These are phyloP conservation scores for Trichocladium uniseriatum DNA, from an alignment of 495 filamentous ascomycete species.

Conservation along the genomic window DNA sequence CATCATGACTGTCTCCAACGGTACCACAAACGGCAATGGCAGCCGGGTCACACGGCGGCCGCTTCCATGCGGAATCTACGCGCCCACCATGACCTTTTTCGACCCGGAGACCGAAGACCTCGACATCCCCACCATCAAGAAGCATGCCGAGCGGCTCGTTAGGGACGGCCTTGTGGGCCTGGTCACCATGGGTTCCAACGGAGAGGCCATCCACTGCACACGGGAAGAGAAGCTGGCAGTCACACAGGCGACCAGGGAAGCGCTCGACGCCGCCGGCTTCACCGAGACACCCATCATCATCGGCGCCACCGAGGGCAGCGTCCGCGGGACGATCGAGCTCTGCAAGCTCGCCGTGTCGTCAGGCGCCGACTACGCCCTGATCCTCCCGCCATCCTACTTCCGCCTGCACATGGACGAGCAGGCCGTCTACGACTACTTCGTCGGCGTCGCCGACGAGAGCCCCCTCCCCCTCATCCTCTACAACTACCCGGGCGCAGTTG, in stretches of 20 bases:
- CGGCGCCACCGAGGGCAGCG: conserved; percentile 68
- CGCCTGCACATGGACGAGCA: conserved; percentile 68
- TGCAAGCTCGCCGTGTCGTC: conserved; percentile 57
- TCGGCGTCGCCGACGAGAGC: conserved; percentile 60
- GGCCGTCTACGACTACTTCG: conserved; percentile 68
- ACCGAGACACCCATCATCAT: conserved; percentile 67
- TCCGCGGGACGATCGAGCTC: conserved; percentile 65
- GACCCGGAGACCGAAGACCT: conserved; percentile 71
- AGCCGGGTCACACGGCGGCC: conserved; percentile 43
- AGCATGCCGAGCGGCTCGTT: conserved; percentile 72
- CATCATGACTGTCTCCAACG: conserved; percentile 33
- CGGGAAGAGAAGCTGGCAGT: conserved; percentile 66
- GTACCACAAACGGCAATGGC: conserved; percentile 27
- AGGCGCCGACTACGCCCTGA: conserved; percentile 68
- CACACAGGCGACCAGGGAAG: conserved; percentile 69
- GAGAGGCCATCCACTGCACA: conserved; percentile 76
- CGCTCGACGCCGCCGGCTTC: conserved; percentile 74
- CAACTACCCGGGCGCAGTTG: conserved; percentile 85
- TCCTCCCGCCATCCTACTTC: conserved; percentile 80
- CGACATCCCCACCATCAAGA: conserved; percentile 68
- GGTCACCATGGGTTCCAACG: conserved; percentile 85
- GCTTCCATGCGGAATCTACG: conserved; percentile 78
- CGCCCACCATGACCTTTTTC: conserved; percentile 88
- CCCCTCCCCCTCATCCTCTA: conserved; percentile 77
- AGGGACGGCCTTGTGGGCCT: conserved; percentile 72